phyloP scores from a whole-genome alignment of 352 stramenopile species.

The Globisporangium canariense region DNA sequence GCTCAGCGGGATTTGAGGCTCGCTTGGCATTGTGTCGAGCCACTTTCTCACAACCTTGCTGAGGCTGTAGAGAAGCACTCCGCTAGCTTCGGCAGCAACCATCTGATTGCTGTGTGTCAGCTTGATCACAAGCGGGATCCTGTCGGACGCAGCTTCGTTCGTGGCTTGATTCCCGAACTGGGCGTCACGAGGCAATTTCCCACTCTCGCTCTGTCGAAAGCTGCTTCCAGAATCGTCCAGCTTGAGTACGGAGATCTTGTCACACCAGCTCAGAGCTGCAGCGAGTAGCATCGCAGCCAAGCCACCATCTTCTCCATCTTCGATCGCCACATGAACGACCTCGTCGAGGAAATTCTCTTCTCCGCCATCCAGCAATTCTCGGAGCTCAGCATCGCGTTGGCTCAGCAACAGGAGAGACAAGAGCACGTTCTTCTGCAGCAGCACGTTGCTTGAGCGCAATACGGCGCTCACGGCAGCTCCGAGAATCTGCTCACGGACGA shows the following conservation, averaged over 20 bases:
- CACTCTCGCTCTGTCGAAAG: conserved; percentile 4
- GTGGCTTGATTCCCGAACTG: neutral
- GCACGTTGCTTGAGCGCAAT: conserved; percentile 14
- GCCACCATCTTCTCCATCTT: conserved; percentile 6
- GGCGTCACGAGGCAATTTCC: neutral
- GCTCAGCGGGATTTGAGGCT: neutral
- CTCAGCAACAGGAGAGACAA: conserved; percentile 8
- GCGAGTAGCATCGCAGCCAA: conserved; percentile 9
- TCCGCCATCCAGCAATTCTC: conserved; percentile 1
- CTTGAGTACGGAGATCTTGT: conserved; percentile 12
- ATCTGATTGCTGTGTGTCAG: neutral
- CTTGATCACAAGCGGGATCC: conserved; percentile 1
- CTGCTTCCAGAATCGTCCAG: conserved; percentile 7
- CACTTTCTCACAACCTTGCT: neutral
- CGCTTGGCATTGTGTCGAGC: neutral
- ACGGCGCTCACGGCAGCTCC: conserved; percentile 1
- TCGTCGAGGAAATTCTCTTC: conserved; percentile 6
- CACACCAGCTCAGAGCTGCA: conserved; percentile 12
- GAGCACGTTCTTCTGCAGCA: conserved; percentile 17
- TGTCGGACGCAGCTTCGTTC: neutral
- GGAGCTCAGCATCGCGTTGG: neutral
- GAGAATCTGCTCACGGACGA: conserved; percentile 2
- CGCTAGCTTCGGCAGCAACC: conserved; percentile 2
- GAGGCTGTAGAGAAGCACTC: conserved; percentile 4
- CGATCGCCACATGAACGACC: conserved; percentile 9